phyloP scores from a whole-genome alignment of 2,329 filamentous ascomycete genomes.

The Cercospora janseana region DNA sequence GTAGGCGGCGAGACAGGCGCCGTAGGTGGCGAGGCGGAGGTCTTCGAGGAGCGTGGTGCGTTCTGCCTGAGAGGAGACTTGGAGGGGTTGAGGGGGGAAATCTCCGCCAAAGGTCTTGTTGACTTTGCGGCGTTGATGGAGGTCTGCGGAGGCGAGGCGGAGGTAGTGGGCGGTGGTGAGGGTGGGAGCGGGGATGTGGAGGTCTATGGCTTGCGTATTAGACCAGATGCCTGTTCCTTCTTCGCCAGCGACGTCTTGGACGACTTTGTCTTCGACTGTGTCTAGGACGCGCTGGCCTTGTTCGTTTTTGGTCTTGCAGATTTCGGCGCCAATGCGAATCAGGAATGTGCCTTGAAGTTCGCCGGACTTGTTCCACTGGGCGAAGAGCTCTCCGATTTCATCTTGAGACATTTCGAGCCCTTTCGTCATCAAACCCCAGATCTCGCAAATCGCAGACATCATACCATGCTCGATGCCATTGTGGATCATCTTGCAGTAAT shows the following conservation, averaged over 20 bases:
- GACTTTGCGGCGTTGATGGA: slow-evolving; percentile 54
- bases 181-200: slow-evolving; percentile 64
- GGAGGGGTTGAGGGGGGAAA: slow-evolving; percentile 40
- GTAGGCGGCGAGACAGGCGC: slow-evolving; percentile 60
- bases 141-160: slow-evolving; percentile 62
- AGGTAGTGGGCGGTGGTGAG: slow-evolving; percentile 63
- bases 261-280: slow-evolving; percentile 66
- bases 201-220: slow-evolving; percentile 58
- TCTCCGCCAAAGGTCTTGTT: slow-evolving; percentile 49
- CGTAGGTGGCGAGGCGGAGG: slow-evolving; percentile 61
- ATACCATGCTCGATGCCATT: slow-evolving; percentile 73
- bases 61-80: slow-evolving; percentile 34
- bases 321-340: slow-evolving; percentile 61
- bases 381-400: slow-evolving; percentile 60
- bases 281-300: slow-evolving; percentile 53
- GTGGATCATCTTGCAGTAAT: slow-evolving; percentile 75
- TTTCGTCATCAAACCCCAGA: slow-evolving; percentile 62
- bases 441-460: slow-evolving; percentile 61
- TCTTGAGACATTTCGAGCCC: slow-evolving; percentile 59
- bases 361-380: slow-evolving; percentile 59
- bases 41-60: slow-evolving; percentile 54
- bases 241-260: slow-evolving; percentile 64
- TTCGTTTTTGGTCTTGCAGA: slow-evolving; percentile 54
- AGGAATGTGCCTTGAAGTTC: slow-evolving; percentile 62
- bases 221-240: slow-evolving; percentile 69